phyloP scores from a whole-genome alignment of 495 filamentous ascomycete species.

The Aspergillus egyptiacus region DNA sequence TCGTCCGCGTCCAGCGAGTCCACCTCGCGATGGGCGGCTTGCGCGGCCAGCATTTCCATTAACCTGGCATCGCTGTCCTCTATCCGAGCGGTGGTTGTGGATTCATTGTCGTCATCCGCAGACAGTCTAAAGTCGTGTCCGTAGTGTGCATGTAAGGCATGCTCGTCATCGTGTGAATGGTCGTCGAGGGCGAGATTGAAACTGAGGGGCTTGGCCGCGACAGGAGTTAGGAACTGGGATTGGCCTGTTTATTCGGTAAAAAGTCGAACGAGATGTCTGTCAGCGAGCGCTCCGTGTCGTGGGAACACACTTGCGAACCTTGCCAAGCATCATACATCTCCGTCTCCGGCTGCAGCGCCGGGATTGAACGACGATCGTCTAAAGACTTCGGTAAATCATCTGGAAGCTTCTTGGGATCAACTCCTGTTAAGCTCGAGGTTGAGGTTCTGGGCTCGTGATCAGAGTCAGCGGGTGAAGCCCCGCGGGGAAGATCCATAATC shows the following conservation, averaged over 20 bases:
- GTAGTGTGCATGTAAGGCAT: slow-evolving; percentile 33
- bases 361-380: slow-evolving; percentile 73
- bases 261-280: background rate
- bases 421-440: slow-evolving; percentile 7
- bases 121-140: slow-evolving; percentile 36
- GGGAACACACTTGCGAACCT: slow-evolving; percentile 50
- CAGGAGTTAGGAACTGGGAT: slow-evolving; percentile 86
- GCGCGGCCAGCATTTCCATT: slow-evolving; percentile 94
- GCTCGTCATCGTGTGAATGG: slow-evolving; percentile 42
- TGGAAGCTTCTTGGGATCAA: slow-evolving; percentile 50
- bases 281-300: background rate
- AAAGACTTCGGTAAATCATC: slow-evolving; percentile 84
- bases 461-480: slow-evolving; percentile 29
- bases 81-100: slow-evolving; percentile 51
- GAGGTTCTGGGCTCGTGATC: slow-evolving; percentile 20
- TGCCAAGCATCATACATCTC: slow-evolving; percentile 99
- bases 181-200: slow-evolving; percentile 85
- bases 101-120: slow-evolving; percentile 55
- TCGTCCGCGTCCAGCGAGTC: slow-evolving; percentile 69
- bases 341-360: slow-evolving; percentile 59
- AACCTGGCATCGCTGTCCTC: slow-evolving; percentile 80
- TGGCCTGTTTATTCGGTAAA: slow-evolving; percentile 57
- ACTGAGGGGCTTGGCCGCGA: slow-evolving; percentile 71
- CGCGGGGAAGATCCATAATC: slow-evolving; percentile 39
- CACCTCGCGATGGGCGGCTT: slow-evolving; percentile 73